phyloP scores from a whole-genome alignment of 371 early-diverging fungal species.

The Gilbertella persicaria region DNA sequence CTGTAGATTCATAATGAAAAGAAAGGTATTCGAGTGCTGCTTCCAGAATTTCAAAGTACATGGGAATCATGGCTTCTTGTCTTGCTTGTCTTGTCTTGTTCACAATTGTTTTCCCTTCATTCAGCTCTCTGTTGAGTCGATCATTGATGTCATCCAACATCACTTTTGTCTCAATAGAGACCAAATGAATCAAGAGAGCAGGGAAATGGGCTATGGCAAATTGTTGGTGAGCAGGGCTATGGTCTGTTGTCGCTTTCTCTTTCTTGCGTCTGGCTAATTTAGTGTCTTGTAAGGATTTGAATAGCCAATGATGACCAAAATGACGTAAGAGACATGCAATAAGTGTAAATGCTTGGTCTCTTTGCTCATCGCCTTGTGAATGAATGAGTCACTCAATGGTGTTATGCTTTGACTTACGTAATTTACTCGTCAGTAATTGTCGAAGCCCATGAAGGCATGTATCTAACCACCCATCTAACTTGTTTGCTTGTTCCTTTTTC shows the following conservation, averaged over 20 bases:
- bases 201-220: constrained; percentile 42
- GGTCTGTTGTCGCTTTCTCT: constrained; percentile 21
- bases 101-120: constrained; percentile 14
- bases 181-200: constrained; percentile 46
- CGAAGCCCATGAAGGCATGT: constrained; percentile 28
- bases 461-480: constrained; percentile 18
- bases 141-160: constrained; percentile 52
- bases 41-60: constrained; percentile 52
- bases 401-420: constrained; percentile 25
- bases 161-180: constrained; percentile 53
- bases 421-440: constrained; percentile 40
- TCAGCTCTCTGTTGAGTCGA: constrained; percentile 22
- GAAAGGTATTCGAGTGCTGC: constrained; percentile 42
- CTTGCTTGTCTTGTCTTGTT: constrained; percentile 23
- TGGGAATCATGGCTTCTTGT: constrained; percentile 44
- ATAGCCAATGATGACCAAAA: constrained; percentile 51
- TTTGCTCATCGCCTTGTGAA: constrained; percentile 24
- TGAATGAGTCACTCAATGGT: neutral
- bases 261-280: constrained; percentile 24
- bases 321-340: constrained; percentile 33
- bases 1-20: constrained; percentile 11
- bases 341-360: constrained; percentile 37
- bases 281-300: constrained; percentile 32
- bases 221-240: constrained; percentile 2
- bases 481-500: constrained; percentile 24